Evolutionary conservation across 2,329 filamentous ascomycete species (phyloP).

Genomic region (Alternaria sp.): DNA sequence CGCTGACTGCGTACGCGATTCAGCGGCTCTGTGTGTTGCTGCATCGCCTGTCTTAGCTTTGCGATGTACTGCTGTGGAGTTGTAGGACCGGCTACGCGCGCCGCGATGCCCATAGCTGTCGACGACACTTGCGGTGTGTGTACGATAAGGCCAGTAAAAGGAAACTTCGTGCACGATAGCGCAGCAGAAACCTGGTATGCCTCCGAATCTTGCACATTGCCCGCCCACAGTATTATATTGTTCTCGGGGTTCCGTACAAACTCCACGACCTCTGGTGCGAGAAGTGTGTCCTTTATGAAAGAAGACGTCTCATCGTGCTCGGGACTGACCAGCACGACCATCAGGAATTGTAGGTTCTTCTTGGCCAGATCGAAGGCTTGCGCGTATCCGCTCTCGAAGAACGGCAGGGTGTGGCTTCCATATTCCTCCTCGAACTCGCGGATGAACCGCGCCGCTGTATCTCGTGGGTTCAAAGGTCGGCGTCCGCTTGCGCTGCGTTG

Average conservation of each 20-base stretch:
- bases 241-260: constrained; percentile 78
- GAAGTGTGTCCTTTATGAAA: constrained; percentile 82
- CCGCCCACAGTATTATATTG: constrained; percentile 88
- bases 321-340: constrained; percentile 87
- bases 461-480: constrained; percentile 79
- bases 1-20: constrained; percentile 76
- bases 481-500: constrained; percentile 70
- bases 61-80: constrained; percentile 73
- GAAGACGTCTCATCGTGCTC: constrained; percentile 90
- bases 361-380: constrained; percentile 91
- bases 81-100: constrained; percentile 76
- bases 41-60: constrained; percentile 75
- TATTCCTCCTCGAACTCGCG: constrained; percentile 96
- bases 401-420: constrained; percentile 73
- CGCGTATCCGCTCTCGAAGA: constrained; percentile 88
- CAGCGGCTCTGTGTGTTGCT: constrained; percentile 77
- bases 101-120: constrained; percentile 88
- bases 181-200: constrained; percentile 91
- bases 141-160: constrained; percentile 84
- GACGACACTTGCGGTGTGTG: constrained; percentile 84
- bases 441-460: constrained; percentile 87
- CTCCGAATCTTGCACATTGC: constrained; percentile 90
- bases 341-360: constrained; percentile 85
- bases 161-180: constrained; percentile 89
- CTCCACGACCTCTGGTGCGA: constrained; percentile 73